phyloP scores from a whole-genome alignment of 139 green algal species.

The Chlorella sp. region DNA sequence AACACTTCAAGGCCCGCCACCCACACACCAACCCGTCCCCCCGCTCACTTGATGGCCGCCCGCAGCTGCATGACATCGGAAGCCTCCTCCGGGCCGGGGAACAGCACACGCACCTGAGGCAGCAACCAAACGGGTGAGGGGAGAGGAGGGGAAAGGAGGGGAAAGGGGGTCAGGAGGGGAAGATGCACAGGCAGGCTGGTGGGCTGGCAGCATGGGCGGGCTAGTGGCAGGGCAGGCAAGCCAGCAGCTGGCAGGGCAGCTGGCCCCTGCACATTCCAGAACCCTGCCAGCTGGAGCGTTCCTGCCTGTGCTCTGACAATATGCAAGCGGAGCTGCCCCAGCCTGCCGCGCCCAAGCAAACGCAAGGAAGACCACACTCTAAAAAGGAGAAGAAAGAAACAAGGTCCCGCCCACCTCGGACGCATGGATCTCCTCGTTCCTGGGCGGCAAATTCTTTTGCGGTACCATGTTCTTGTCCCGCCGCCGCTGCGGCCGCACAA shows the following conservation, averaged over 20 bases:
- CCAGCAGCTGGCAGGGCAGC: too few species aligned
- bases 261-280: background rate
- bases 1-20: background rate
- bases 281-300: background rate
- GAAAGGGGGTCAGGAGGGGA: background rate
- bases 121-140: too few species aligned
- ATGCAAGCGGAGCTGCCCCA: background rate
- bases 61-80: background rate
- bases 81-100: background rate
- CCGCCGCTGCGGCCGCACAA: background rate
- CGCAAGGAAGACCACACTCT: background rate
- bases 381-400: too few species aligned
- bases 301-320: background rate
- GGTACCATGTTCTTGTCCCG: background rate
- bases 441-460: background rate
- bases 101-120: background rate
- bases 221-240: background rate
- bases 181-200: background rate
- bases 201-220: background rate
- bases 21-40: too few species aligned
- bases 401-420: background rate
- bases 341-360: background rate
- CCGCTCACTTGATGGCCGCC: background rate
- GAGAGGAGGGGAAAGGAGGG: background rate
- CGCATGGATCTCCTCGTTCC: constrained; percentile 40